Base-by-base conservation (phyloP, 2,329 filamentous ascomycete species). In the Diaporthe vaccinii region DNA sequence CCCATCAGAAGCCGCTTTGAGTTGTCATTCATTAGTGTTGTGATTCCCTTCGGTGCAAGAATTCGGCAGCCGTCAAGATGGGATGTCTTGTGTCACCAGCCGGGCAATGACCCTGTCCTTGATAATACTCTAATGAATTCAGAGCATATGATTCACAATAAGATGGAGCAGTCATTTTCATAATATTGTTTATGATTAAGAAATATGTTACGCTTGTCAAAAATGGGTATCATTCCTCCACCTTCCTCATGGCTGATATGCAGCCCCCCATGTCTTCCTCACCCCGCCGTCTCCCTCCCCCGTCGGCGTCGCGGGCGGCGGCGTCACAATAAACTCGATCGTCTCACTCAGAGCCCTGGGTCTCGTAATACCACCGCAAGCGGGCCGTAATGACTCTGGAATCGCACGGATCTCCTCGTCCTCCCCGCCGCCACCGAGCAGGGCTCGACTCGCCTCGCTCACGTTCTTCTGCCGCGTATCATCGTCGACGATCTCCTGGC, bases 241-340 rank as follows among this genome's bases (percentile, higher is more conserved):
- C 14, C 46, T 39, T 7, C n/a, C 46, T 68, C 34, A 68, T 22
- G 20, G 70, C 34, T 53, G 57, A 53, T 72, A 62, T 2, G 70
- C 70, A 72, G 70, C 70, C 14, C 70, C 70, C 70, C 70, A 72
- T 0, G 70, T 72, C 57, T 62, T 72, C 44, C 70, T 46, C 44
- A 34, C 31, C 3, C 59, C 70, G 5, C 70, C 65, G 2, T 53
- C 46, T 10, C 34, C 53, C 31, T 62, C 44, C 34, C 22, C 57
- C 10, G 65, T 31, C 1, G 75, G 67, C 28, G 73, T 72, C 46
- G 34, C 68, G 3, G 75, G 73, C 34, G 75, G 75, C 14, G 75
- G 75, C 59, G 75, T 76, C 28, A 76, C 75, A 4, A 76, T 62
- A 46, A 76, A 76, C 28, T 70, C 68, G 25, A 76, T 76, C 61